phyloP scores from a whole-genome alignment of 306 rosid species.

The Vicia sativa region DNA sequence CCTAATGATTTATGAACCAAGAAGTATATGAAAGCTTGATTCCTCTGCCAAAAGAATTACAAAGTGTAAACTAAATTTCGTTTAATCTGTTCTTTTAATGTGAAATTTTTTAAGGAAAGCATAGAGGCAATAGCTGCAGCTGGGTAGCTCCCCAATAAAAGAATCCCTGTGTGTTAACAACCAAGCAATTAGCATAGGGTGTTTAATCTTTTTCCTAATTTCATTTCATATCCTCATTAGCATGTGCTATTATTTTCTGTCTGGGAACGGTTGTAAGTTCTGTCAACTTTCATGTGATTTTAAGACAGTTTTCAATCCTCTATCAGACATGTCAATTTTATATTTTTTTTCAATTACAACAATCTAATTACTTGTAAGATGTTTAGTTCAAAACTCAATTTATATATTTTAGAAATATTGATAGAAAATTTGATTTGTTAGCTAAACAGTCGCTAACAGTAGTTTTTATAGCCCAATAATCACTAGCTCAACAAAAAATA shows the following conservation, averaged over 20 bases:
- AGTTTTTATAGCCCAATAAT: too few relatives aligned
- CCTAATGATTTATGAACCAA: slow-evolving; percentile 1
- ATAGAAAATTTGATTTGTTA: neutral
- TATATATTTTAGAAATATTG: neutral
- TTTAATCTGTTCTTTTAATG: neutral
- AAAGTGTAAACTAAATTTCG: slow-evolving; percentile 2
- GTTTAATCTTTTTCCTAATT: neutral
- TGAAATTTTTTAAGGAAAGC: neutral
- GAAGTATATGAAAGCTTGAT: neutral
- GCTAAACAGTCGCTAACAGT: neutral
- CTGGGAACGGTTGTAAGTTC: neutral
- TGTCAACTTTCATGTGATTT: neutral
- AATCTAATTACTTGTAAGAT: neutral
- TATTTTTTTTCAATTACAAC: neutral
- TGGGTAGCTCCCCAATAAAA: neutral
- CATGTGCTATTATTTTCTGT: neutral
- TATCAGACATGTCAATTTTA: neutral
- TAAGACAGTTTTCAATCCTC: neutral
- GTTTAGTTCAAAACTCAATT: neutral
- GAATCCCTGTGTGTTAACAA: neutral
- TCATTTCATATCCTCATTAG: neutral
- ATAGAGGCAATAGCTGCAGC: neutral
- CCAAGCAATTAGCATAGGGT: neutral
- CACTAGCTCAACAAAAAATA: too few relatives aligned
- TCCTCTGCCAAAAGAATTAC: slow-evolving; percentile 1